Conservation (phyloP, 2,329 filamentous ascomycete genomes). For the Aspergillus oerlinghausenensis region DNA sequence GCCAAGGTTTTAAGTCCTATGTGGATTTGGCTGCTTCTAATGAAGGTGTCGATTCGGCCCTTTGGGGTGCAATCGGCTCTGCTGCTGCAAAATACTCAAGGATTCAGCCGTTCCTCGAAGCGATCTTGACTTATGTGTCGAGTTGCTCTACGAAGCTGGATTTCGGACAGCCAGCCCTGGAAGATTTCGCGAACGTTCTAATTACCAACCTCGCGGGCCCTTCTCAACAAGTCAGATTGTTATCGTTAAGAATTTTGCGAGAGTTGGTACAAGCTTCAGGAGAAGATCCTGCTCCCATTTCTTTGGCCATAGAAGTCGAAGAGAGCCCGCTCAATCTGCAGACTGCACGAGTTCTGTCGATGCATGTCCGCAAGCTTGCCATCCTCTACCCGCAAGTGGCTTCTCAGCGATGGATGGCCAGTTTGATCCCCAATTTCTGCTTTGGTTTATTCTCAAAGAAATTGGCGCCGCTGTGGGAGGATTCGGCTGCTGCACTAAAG, state of each 20-base stretch:
- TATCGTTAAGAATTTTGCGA: conserved; percentile 68
- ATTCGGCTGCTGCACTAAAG: conserved; percentile 70
- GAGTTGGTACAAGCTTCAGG: conserved; percentile 47
- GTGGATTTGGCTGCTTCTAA: conserved; percentile 59
- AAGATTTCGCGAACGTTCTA: conserved; percentile 60
- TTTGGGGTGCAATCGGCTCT: conserved; percentile 63
- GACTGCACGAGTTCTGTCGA: conserved; percentile 70
- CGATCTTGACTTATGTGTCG: conserved; percentile 50
- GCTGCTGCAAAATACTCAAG: conserved; percentile 64
- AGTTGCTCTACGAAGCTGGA: conserved; percentile 21
- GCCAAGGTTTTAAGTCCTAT: conserved; percentile 70
- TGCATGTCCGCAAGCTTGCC: conserved; percentile 77
- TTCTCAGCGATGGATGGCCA: conserved; percentile 60
- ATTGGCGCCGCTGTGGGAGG: conserved; percentile 82
- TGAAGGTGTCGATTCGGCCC: conserved; percentile 53
- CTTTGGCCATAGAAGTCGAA: conserved; percentile 72
- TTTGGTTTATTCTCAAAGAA: conserved; percentile 87
- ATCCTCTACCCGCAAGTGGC: conserved; percentile 57
- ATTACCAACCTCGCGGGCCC: conserved; percentile 70
- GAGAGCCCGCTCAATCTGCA: conserved; percentile 72
- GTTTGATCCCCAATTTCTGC: conserved; percentile 73
- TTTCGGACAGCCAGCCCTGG: conserved; percentile 53
- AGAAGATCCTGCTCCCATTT: conserved; percentile 40
- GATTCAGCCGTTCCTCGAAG: conserved; percentile 62
- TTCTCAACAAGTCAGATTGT: conserved; percentile 68